Base-by-base conservation (phyloP, 306 rosid species). In the Cicer cuneatum region DNA sequence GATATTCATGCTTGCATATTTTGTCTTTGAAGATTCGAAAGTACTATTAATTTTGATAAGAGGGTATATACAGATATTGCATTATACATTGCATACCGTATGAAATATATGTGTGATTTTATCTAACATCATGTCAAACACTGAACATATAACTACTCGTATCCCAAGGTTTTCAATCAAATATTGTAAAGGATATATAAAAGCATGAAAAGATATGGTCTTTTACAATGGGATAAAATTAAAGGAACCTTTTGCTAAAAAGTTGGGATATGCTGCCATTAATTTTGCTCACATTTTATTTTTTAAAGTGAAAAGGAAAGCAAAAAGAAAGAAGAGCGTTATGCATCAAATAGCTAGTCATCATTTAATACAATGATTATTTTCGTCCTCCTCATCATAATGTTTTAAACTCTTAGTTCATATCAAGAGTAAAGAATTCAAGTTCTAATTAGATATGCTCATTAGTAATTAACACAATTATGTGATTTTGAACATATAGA, bases 301-400 rank as follows among this genome's bases (percentile, higher is more conserved):
- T 59, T 75, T 78, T 19, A 68, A 73, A 83, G 71, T 49, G 59
- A 78, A 52, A 73, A 80, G 12, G 41, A 66, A 73, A 83, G 52
- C 67, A 74, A 69, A 74, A 83, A 45, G 47, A 38, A 54, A 54
- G 41, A 57, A 72, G 68, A 72, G 76, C 19, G 69, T 42, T 15
- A 33, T 29, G 16, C 76, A 47, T 66, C 33, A 71, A 71, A 57
- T 19, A 57, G 29, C 29, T 24, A 24, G 37, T 67, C 81, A 51
- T 72, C 42, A 52, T 53, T 63, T 78, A 47, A 78, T 29, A 78
- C 71, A 19, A 40, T 59, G 54, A 13, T 65, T 14, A 52, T 77
- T 64, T 40, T 69, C 13, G 4, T 58, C 70, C 48, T 61, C 10
- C 41, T 63, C 65, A 58, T 68, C 68, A 78, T 54, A 43, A 33